Evolutionary conservation across 1,284 basidiomycete species (phyloP).

Genomic region (Pseudozyma tsukubaensis): DNA sequence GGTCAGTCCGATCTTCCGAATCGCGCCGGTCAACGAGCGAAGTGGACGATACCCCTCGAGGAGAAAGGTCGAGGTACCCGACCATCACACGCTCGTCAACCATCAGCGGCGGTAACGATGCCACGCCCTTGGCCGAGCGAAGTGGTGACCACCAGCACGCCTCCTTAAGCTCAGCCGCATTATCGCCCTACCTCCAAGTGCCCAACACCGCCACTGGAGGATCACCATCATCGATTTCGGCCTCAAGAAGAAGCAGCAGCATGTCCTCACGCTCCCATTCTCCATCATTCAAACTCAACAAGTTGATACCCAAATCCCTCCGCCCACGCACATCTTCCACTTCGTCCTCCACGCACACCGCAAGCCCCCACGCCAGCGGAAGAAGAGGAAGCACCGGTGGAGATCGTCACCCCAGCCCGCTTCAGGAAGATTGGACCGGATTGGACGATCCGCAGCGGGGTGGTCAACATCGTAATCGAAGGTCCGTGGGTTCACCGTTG

Average conservation of each 20-base stretch:
- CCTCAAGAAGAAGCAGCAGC: conserved; percentile 15
- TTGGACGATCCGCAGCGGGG: no score
- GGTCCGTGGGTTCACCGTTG: no score
- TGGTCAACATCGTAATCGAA: no score
- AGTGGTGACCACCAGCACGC: conserved; percentile 5
- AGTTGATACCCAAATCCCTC: conserved; percentile 35
- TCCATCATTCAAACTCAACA: conserved; percentile 39
- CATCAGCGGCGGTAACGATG: background rate
- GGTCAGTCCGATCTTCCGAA: conserved; percentile 1
- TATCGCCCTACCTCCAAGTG: conserved; percentile 26
- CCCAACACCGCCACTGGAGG: conserved; percentile 1
- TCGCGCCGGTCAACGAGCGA: conserved; percentile 24
- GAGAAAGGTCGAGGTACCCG: no score
- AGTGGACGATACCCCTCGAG: conserved; percentile 18
- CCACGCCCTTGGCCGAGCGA: conserved; percentile 23
- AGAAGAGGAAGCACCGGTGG: no score
- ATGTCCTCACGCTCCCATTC: conserved; percentile 18
- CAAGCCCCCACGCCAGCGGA: no score
- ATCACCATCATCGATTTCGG: background rate
- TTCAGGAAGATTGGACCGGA: no score
- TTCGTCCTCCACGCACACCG: no score
- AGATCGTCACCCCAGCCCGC: no score
- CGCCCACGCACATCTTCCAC: conserved; percentile 2
- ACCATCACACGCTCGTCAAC: background rate
- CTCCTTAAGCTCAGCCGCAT: conserved; percentile 8